Evolutionary conservation across 441 rosid genomes (phyloP), one percentile per base, ranked within the genome.

Genomic region (Eutrema salsugineum): DNA sequence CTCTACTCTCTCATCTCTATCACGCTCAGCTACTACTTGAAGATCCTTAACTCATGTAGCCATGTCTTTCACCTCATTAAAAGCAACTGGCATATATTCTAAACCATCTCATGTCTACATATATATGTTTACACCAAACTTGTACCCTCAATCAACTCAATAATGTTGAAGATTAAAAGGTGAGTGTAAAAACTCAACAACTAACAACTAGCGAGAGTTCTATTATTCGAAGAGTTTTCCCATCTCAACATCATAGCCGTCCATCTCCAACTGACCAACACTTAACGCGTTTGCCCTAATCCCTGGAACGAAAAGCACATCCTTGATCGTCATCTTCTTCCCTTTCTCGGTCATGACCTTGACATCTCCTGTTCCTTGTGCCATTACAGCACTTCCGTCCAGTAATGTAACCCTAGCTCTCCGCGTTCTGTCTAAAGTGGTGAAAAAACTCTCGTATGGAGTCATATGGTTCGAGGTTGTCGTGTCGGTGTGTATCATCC

Each of bases 261-360:
- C 42, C 65, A 3, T 6, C 10, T 0, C 2, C 68, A 71, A 4
- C 54, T 19, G 54, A n/a, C 24, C 11, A 61, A 71, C 24, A 61
- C 75, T 71, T 43, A 71, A 62, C 16, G 32, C 63, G 28, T 51
- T 71, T 42, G 38, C 43, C 3, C 39, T 36, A 48, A 61, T 32
- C 53, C 54, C 36, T 0, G 68, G 75, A 50, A 71, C 75, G 36
- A 17, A 71, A 15, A 71, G 33, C 38, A 63, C 69, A 36, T 72
- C n/a, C 35, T 40, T 59, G 19, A 59, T 40, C 0, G 24, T 20
- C 22, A 1, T 22, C 22, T 6, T 15, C 39, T 54, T 54, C 47
- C 53, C 11, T 43, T 61, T 39, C 53, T 22, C 39, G 4, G 46
- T 59, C 33, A 59, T 11, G 48, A 38, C 3, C 33, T 2, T 20